These are phyloP conservation scores for Scortechinia acanthostroma DNA, from an alignment of 2,329 filamentous ascomycete genomes.

Conservation along the genomic window DNA sequence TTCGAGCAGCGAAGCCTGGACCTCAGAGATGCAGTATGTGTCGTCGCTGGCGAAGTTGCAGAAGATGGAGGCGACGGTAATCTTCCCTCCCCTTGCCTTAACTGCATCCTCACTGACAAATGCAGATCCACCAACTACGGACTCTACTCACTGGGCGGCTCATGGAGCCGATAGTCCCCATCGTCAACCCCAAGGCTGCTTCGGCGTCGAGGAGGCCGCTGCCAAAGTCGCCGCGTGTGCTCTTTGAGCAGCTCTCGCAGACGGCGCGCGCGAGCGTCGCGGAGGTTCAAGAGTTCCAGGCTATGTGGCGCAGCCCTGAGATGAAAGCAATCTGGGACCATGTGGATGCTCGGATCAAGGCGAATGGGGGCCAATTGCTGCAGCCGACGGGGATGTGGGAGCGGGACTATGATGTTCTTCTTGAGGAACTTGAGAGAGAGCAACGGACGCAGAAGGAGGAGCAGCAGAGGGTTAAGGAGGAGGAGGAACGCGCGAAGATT, in stretches of 20 bases:
- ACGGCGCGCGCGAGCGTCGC: constrained; percentile 21
- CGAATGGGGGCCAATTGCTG: constrained; percentile 22
- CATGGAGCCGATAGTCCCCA: constrained; percentile 25
- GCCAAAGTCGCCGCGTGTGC: constrained; percentile 20
- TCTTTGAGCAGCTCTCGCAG: constrained; percentile 21
- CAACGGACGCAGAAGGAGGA: constrained; percentile 16
- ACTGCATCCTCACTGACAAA: neutral
- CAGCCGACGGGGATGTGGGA: constrained; percentile 27
- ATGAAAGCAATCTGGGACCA: constrained; percentile 25
- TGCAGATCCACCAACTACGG: constrained; percentile 29
- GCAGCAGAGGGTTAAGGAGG: constrained; percentile 13
- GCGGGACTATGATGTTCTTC: constrained; percentile 23
- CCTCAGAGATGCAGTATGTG: constrained; percentile 24
- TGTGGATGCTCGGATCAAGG: constrained; percentile 21
- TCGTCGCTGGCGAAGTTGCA: constrained; percentile 27
- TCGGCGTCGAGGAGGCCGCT: constrained; percentile 7
- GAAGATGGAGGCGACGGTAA: constrained; percentile 19
- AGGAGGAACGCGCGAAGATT: constrained; percentile 15
- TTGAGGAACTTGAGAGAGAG: constrained; percentile 17
- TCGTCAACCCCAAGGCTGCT: constrained; percentile 18
- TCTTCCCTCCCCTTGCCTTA: neutral
- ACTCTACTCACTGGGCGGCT: constrained; percentile 27
- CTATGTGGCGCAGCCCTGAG: constrained; percentile 26
- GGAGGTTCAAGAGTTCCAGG: constrained; percentile 25
- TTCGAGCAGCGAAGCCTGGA: constrained; percentile 10